Conservation (phyloP, 78 protist genomes). For the Creolimax fragrantissima region DNA sequence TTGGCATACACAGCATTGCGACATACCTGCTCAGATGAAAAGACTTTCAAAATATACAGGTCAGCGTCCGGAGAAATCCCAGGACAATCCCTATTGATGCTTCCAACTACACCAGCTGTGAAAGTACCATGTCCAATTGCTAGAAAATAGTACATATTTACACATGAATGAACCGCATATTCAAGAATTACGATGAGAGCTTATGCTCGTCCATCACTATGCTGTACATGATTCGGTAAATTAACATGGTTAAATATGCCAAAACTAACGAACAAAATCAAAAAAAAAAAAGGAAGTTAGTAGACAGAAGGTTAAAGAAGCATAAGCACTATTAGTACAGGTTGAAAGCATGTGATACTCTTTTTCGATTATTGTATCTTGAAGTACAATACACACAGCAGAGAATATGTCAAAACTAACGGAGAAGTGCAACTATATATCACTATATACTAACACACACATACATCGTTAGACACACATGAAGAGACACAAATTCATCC, state of each 20-base stretch:
- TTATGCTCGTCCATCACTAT: neutral
- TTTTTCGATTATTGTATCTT: neutral
- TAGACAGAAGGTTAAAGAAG: neutral
- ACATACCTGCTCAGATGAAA: slow-evolving; percentile 46
- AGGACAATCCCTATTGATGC: slow-evolving; percentile 31
- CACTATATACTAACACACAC: neutral
- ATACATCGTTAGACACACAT: neutral
- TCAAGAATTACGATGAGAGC: neutral
- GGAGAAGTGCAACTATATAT: neutral
- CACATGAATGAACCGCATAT: neutral
- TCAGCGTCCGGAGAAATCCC: slow-evolving; percentile 88
- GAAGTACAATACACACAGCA: neutral
- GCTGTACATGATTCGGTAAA: neutral
- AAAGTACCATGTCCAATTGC: slow-evolving; percentile 87
- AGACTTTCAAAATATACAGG: slow-evolving; percentile 73
- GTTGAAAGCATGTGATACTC: neutral
- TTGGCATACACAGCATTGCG: neutral
- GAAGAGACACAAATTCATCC: neutral
- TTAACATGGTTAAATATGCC: neutral
- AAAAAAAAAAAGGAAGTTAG: too few relatives aligned
- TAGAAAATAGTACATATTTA: neutral
- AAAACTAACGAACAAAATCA: too few relatives aligned
- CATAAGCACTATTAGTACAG: neutral
- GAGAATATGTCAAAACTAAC: neutral
- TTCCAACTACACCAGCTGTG: slow-evolving; percentile 73